Percentiles rank a stretch among this genome's conserved stretches.
Conservation (phyloP, 371 early-diverging fungal species). For the Rhizopus sp. region DNA sequence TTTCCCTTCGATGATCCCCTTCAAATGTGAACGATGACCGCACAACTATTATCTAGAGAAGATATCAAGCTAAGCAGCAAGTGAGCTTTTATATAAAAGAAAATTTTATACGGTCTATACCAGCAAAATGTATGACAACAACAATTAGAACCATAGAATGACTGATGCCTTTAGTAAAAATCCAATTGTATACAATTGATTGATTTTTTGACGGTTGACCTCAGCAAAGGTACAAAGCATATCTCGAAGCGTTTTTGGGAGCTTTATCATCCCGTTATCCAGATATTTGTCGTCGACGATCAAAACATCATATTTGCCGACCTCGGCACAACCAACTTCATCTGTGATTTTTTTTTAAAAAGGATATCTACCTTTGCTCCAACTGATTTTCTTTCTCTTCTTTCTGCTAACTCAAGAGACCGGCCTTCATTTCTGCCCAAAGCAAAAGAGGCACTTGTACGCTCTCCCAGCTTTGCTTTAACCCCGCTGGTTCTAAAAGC, state of each 20-base stretch:
- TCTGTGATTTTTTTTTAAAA: background rate
- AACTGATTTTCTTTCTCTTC: slow-evolving; percentile 15
- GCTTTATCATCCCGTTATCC: slow-evolving; percentile 14
- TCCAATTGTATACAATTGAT: slow-evolving; percentile 8
- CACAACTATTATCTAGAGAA: too few relatives aligned
- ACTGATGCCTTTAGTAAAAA: slow-evolving; percentile 13
- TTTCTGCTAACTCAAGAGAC: slow-evolving; percentile 11
- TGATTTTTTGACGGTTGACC: slow-evolving; percentile 3
- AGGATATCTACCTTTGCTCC: slow-evolving; percentile 16
- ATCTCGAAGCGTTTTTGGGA: slow-evolving; percentile 8
- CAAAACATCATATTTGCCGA: slow-evolving; percentile 8
- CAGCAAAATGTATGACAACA: too few relatives aligned
- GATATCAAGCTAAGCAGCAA: too few relatives aligned
- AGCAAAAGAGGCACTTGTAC: slow-evolving; percentile 11
- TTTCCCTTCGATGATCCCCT: too few relatives aligned
- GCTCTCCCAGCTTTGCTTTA: slow-evolving; percentile 15
- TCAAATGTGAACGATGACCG: too few relatives aligned
- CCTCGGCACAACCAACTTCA: slow-evolving; percentile 12
- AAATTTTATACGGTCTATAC: too few relatives aligned
- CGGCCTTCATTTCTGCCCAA: slow-evolving; percentile 16
- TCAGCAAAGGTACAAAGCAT: slow-evolving; percentile 1
- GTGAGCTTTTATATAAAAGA: too few relatives aligned
- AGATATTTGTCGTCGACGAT: slow-evolving; percentile 12
- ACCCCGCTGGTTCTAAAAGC: slow-evolving; percentile 7
- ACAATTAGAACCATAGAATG: too few relatives aligned